phyloP scores from a whole-genome alignment of 176 grass and related monocot species.

The Themeda triandra region DNA sequence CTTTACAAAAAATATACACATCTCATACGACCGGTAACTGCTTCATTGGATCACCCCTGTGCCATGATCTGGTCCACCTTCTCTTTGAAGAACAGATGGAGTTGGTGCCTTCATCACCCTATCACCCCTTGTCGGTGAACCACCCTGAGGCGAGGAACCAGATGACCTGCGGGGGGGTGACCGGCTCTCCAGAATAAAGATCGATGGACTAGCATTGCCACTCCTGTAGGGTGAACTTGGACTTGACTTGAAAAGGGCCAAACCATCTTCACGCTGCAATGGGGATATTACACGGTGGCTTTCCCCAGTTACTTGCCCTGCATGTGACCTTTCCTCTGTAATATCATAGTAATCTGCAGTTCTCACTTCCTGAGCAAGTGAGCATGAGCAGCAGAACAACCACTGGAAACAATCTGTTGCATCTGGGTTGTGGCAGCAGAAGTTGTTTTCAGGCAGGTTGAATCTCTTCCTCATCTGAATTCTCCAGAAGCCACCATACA shows the following conservation, averaged over 20 bases:
- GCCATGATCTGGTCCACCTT: conserved; percentile 16
- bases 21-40: not conserved
- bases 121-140: conserved; percentile 21
- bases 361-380: conserved; percentile 87
- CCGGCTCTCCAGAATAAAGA: conserved; percentile 46
- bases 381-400: conserved; percentile 82
- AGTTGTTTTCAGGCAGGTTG: conserved; percentile 54
- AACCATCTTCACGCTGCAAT: conserved; percentile 43
- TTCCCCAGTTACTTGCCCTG: conserved; percentile 7
- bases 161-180: conserved; percentile 41
- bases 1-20: conserved; percentile 37
- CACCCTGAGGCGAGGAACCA: conserved; percentile 19
- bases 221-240: conserved; percentile 46
- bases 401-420: conserved; percentile 61
- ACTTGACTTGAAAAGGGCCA: conserved; percentile 45
- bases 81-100: conserved; percentile 30
- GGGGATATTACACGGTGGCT: conserved; percentile 39
- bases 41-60: not conserved
- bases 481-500: conserved; percentile 98
- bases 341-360: conserved; percentile 83
- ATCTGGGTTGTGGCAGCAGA: conserved; percentile 57
- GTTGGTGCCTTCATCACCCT: conserved; percentile 43
- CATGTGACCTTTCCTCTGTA: conserved; percentile 47
- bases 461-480: conserved; percentile 95
- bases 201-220: conserved; percentile 34